A percentile compares a stretch with the other conserved stretches of the same genome.
phyloP scores from a whole-genome alignment of 73 alveolate genomes.

The Paramecium octaurelia region DNA sequence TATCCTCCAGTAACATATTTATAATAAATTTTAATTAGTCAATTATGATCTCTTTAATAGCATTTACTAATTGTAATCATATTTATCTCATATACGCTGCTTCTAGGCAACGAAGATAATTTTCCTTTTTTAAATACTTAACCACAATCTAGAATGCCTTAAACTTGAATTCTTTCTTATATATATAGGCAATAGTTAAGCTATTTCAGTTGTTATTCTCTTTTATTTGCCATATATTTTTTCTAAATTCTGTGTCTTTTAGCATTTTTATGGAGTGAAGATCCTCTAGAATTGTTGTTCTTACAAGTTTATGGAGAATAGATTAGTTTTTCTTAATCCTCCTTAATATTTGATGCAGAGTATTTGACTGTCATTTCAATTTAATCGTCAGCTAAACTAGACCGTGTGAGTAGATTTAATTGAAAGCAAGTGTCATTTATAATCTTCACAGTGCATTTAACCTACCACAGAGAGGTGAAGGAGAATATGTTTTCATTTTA shows the following conservation, averaged over 20 bases:
- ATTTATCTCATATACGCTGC: constrained; percentile 88
- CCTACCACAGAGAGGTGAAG: constrained; percentile 88
- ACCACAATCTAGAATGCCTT: too few relatives aligned
- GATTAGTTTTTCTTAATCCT: not conserved
- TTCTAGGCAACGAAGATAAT: constrained; percentile 76
- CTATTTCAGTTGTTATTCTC: constrained; percentile 80
- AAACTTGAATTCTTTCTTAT: too few relatives aligned
- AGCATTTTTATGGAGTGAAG: constrained; percentile 89
- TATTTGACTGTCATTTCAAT: constrained; percentile 68
- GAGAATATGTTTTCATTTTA: constrained; percentile 75
- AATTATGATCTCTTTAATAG: constrained; percentile 87
- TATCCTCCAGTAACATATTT: constrained; percentile 69
- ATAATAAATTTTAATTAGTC: constrained; percentile 91
- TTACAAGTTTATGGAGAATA: constrained; percentile 15
- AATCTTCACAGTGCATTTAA: constrained; percentile 71
- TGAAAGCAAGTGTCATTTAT: not conserved
- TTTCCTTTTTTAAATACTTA: too few relatives aligned
- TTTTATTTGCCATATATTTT: constrained; percentile 78
- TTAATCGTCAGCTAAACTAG: constrained; percentile 67
- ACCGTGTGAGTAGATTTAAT: not conserved
- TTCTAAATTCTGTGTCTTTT: constrained; percentile 77
- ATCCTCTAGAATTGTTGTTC: constrained; percentile 80
- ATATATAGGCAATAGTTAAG: not conserved
- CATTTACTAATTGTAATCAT: constrained; percentile 80
- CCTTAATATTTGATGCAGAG: constrained; percentile 72